Evolutionary conservation across 306 rosid species (phyloP).

Genomic region (Cucumis sativus): DNA sequence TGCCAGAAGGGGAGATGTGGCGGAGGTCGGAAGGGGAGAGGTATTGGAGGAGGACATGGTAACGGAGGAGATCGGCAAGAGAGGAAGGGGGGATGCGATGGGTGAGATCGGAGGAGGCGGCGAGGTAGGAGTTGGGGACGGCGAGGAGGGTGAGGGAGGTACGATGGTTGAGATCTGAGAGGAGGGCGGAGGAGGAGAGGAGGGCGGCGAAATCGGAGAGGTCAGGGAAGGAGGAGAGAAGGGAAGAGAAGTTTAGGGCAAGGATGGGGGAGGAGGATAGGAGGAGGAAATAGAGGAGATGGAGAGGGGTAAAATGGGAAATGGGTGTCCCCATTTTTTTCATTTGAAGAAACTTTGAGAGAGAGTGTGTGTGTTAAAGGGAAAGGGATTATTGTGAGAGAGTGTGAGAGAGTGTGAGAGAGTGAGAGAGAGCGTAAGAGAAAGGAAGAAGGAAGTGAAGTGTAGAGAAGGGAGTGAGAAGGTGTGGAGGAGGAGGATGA

Average conservation of each 20-base stretch:
- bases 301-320: conserved; percentile 50
- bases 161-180: conserved; percentile 51
- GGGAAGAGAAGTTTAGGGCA: conserved; percentile 55
- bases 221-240: conserved; percentile 66
- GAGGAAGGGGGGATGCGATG: conserved; percentile 44
- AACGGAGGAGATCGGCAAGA: conserved; percentile 78
- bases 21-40: conserved; percentile 60
- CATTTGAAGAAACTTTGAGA: neutral
- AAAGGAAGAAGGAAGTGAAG: neutral
- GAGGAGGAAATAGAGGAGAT: conserved; percentile 13
- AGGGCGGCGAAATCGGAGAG: conserved; percentile 60
- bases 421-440: neutral
- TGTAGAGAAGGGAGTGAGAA: neutral
- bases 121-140: conserved; percentile 61
- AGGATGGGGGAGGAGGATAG: conserved; percentile 15
- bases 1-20: conserved; percentile 56
- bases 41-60: conserved; percentile 83
- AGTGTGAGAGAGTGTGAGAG: conserved; percentile 2
- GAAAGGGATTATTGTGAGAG: neutral
- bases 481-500: neutral
- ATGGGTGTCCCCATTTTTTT: conserved; percentile 21
- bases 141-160: conserved; percentile 77
- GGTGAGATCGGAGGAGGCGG: conserved; percentile 37
- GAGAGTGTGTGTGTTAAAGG: neutral
- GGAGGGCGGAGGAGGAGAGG: conserved; percentile 34